Conservation (phyloP, 2,329 filamentous ascomycete genomes). For the Penicillium glabrum region DNA sequence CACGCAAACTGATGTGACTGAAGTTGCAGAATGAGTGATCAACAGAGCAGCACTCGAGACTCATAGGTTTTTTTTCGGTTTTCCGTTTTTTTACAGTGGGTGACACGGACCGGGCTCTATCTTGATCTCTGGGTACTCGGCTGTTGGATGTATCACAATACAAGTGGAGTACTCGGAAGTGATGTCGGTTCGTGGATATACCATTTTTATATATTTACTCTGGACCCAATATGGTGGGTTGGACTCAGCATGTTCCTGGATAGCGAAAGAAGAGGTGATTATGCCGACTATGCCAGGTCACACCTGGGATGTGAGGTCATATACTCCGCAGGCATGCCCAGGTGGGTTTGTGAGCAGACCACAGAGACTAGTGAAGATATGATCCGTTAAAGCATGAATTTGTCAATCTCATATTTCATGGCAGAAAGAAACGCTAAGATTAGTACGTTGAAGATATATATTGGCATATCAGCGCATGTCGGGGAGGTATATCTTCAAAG, state of each 20-base stretch:
- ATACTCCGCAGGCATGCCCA: too few species aligned
- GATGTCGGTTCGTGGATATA: too few species aligned
- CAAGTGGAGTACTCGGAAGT: background rate
- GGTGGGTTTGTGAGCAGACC: background rate
- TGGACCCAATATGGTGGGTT: too few species aligned
- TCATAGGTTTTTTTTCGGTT: too few species aligned
- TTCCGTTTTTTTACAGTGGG: background rate
- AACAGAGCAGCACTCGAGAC: too few species aligned
- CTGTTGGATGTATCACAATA: background rate
- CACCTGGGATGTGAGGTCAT: too few species aligned
- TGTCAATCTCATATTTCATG: background rate
- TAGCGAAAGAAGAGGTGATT: too few species aligned
- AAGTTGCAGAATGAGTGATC: background rate
- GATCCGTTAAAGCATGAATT: background rate
- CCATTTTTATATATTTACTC: too few species aligned
- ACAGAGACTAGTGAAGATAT: background rate
- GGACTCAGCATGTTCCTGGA: too few species aligned
- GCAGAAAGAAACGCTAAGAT: background rate
- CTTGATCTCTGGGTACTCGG: background rate
- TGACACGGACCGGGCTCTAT: background rate
- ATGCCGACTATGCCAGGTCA: too few species aligned
- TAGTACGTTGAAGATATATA: background rate
- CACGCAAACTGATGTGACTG: background rate
- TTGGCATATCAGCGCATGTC: background rate
- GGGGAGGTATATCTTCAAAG: background rate